Evolutionary conservation across 2,329 filamentous ascomycete genomes (phyloP), one percentile per base, ranked within the genome.

Genomic region (Aspergillus nomiae): DNA sequence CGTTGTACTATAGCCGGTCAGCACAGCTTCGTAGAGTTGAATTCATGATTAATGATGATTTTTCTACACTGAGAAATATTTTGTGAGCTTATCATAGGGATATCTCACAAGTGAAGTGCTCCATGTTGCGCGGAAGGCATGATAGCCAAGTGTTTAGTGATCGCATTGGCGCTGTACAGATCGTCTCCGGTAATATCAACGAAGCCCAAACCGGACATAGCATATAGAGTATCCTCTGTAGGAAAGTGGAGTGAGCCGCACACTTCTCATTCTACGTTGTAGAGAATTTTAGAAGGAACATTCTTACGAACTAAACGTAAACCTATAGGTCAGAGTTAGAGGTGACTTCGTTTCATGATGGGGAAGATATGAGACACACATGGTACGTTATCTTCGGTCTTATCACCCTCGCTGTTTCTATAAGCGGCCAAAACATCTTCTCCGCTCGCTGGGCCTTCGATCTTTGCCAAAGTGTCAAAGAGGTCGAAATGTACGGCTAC

Each of bases 101-200:
- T 11, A 11, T 11, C 73, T 61, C 55, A 77, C 76, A 78, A 78
- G 59, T 79, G 77, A 41, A 78, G 57, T 30, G 73, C 76, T 14
- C 77, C 77, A 67, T 78, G 73, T 55, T 74, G 71, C 2, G 76
- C 70, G 0, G 75, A 77, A 0, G 76, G 75, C 62, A 73, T 73
- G n/a, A 61, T 63, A 3, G 71, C 70, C 71, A 78, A 71, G 64
- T 77, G 76, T 30, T 62, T 68, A 6, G 77, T 78, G 43, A 77
- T 71, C 21, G 66, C 68, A 59, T 79, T 78, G 14, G 74, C 70
- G 19, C 57, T 60, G 64, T 73, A 79, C 6, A 69, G 51, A 36
- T 73, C 67, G n/a, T 77, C 74, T 30, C 67, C 68, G 24, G 73
- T 68, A 46, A 73, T 65, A 2, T 78, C 74, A 3, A 78, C 70